phyloP scores from a whole-genome alignment of 306 rosid species.

The Vicia faba region DNA sequence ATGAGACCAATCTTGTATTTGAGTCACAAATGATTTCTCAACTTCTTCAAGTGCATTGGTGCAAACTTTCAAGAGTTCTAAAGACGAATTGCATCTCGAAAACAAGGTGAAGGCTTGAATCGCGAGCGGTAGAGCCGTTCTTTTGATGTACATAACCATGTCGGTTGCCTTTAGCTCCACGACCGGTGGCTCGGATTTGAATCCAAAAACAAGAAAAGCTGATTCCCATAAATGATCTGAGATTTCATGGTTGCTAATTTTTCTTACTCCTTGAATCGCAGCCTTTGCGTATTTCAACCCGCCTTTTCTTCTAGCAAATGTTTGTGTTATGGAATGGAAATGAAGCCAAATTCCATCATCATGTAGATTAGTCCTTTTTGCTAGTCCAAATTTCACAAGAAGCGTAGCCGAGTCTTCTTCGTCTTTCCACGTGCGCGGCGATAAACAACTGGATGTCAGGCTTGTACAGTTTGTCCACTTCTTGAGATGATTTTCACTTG shows the following conservation, averaged over 20 bases:
- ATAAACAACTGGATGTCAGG: constrained; percentile 51
- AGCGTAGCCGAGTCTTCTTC: constrained; percentile 75
- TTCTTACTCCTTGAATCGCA: constrained; percentile 67
- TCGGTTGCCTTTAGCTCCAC: constrained; percentile 64
- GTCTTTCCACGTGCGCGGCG: constrained; percentile 65
- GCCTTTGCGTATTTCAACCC: constrained; percentile 70
- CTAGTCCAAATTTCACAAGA: constrained; percentile 71
- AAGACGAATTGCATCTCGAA: constrained; percentile 80
- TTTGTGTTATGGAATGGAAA: constrained; percentile 74
- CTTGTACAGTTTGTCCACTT: constrained; percentile 58
- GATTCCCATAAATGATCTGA: constrained; percentile 83
- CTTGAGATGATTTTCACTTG: constrained; percentile 46
- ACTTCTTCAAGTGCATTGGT: constrained; percentile 85
- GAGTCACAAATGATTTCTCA: constrained; percentile 86
- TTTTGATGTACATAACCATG: constrained; percentile 71
- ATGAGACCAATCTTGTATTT: constrained; percentile 82
- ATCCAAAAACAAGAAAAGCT: constrained; percentile 87
- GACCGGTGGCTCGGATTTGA: constrained; percentile 78
- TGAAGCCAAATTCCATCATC: constrained; percentile 71
- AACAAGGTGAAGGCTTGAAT: constrained; percentile 71
- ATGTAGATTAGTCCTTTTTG: constrained; percentile 52
- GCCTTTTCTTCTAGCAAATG: constrained; percentile 62
- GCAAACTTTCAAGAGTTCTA: constrained; percentile 82
- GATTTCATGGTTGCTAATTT: constrained; percentile 50
- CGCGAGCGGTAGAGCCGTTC: constrained; percentile 84